Evolutionary conservation across 2,329 filamentous ascomycete species (phyloP), one percentile per base, ranked within the genome.

Genomic region (Fusarium metavorans): DNA sequence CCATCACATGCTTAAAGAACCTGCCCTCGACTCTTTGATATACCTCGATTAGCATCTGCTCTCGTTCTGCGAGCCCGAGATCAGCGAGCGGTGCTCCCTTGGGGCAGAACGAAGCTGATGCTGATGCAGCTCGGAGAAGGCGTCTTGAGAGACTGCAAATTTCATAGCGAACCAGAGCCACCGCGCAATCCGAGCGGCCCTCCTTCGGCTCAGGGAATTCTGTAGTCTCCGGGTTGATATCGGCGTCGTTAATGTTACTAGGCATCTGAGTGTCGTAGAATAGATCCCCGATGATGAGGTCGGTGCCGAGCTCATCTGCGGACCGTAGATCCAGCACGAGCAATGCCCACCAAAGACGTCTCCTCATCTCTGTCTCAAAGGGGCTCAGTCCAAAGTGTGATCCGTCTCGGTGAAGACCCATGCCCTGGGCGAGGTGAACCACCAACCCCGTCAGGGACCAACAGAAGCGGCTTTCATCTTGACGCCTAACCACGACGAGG

Each of bases 341-440:
- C 11, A 92, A 84, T n/a, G 87, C 84, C 86, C 89, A 92, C 88
- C 90, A 92, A 0, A 92, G 78, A 3, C 91, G 85, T 25, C 91
- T 85, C 41, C 90, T 84, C 80, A 92, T 87, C 77, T 92, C 90
- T 1, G 86, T 86, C 65, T 92, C 90, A 67, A 89, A 91, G 0
- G 89, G 87, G 0, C 86, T 84, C 6, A 92, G 81, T 1, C 85
- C 85, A 41, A 91, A 84, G 54, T 84, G 80, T 5, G 83, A 81
- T 13, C 86, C 85, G 62, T 92, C 90, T 6, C 88, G 86, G 75
- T 92, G 90, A 3, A 92, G 83, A 1, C 91, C 91, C 74, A 92
- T 86, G 3, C 88, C 87, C 74, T 91, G 89, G 5, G 86, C 89
- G 43, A 92, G 88, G 7, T 90, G 86, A n/a, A 89, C 84, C 5